A percentile compares a stretch with the other conserved stretches of the same genome.
phyloP scores from a whole-genome alignment of 2,329 filamentous ascomycete genomes.

The Colletotrichum endophyticum region DNA sequence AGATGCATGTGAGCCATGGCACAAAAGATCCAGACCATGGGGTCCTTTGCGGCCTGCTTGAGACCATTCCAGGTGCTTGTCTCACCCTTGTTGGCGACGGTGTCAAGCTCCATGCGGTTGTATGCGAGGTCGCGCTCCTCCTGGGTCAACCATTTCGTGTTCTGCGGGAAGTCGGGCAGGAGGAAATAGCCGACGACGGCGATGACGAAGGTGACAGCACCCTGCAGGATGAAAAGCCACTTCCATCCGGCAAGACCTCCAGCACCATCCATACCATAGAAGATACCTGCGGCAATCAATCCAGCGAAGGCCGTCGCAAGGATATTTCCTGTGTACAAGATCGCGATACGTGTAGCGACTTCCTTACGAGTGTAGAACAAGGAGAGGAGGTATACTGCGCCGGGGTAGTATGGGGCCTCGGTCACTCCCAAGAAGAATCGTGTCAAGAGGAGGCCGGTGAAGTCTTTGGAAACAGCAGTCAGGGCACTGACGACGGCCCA shows the following conservation, averaged over 20 bases:
- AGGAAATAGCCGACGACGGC: slow-evolving; percentile 22
- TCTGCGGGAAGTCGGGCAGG: slow-evolving; percentile 25
- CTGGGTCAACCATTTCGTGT: slow-evolving; percentile 25
- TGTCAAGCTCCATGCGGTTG: slow-evolving; percentile 29
- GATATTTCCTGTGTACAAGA: slow-evolving; percentile 64
- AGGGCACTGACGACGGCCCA: slow-evolving; percentile 22
- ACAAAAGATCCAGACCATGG: slow-evolving; percentile 49
- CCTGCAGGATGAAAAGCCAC: slow-evolving; percentile 48
- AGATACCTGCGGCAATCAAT: slow-evolving; percentile 68
- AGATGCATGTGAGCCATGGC: slow-evolving; percentile 57
- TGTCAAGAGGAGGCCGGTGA: slow-evolving; percentile 34
- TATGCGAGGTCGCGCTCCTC: slow-evolving; percentile 24
- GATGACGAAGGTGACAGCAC: slow-evolving; percentile 36
- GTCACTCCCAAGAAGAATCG: slow-evolving; percentile 40
- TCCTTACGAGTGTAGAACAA: slow-evolving; percentile 72
- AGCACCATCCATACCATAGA: slow-evolving; percentile 54
- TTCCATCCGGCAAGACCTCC: slow-evolving; percentile 42
- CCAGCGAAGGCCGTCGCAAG: slow-evolving; percentile 73
- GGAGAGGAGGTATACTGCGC: slow-evolving; percentile 56
- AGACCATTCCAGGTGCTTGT: slow-evolving; percentile 27
- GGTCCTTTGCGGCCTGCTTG: slow-evolving; percentile 42
- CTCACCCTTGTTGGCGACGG: slow-evolving; percentile 26
- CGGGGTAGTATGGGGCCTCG: slow-evolving; percentile 30
- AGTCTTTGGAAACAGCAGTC: slow-evolving; percentile 38
- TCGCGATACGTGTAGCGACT: slow-evolving; percentile 64